These are phyloP conservation scores for Coniosporium apollinis DNA, from an alignment of 495 filamentous ascomycete genomes.

Conservation along the genomic window DNA sequence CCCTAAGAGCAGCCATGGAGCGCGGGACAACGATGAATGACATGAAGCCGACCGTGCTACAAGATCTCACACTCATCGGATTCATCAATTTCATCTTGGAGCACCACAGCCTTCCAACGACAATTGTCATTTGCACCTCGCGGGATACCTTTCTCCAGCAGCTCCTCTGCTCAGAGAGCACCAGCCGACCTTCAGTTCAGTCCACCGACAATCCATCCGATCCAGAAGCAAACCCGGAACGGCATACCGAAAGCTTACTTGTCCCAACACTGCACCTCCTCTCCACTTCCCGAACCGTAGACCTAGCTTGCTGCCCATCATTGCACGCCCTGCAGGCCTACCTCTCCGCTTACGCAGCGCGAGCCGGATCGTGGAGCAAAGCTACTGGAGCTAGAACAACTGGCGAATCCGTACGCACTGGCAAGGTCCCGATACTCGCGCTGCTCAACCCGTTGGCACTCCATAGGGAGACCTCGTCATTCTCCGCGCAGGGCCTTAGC, in stretches of 20 bases:
- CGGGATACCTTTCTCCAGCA: conserved; percentile 44
- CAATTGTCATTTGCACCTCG: conserved; percentile 53
- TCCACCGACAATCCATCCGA: conserved; percentile 4
- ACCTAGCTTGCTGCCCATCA: conserved; percentile 53
- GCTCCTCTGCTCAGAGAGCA: conserved; percentile 13
- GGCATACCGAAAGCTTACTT: conserved; percentile 23
- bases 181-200: background rate
- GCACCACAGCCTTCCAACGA: conserved; percentile 34
- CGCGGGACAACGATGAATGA: too few species aligned
- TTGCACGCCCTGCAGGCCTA: conserved; percentile 64
- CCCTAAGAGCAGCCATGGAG: too few species aligned
- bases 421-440: conserved; percentile 30
- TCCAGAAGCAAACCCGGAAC: conserved; percentile 3
- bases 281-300: conserved; percentile 46
- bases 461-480: conserved; percentile 60
- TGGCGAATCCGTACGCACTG: background rate
- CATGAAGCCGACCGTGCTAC: too few species aligned
- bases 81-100: conserved; percentile 49
- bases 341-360: conserved; percentile 36
- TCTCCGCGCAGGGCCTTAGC: conserved; percentile 67
- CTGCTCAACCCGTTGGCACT: conserved; percentile 49
- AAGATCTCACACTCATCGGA: conserved; percentile 35
- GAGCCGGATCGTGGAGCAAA: conserved; percentile 9
- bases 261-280: conserved; percentile 52
- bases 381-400: conserved; percentile 1